Conservation (phyloP, 23 red algal species). For the Cyanidioschyzon merolae region DNA sequence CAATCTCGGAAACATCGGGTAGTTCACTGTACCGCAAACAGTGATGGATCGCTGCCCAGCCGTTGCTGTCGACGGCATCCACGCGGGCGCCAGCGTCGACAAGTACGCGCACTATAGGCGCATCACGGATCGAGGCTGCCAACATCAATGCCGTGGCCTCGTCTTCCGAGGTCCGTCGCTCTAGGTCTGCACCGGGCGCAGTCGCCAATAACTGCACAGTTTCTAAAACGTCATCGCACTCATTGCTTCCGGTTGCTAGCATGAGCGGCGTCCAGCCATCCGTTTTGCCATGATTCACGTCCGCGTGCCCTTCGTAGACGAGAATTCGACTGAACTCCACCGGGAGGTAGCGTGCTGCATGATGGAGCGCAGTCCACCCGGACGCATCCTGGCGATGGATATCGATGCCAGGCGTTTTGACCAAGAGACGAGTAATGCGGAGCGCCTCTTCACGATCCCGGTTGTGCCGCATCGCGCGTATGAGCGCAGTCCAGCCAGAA, state of each 20-base stretch:
- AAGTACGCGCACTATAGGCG: background rate
- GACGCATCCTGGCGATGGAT: background rate
- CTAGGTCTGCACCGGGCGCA: background rate
- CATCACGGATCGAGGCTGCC: conserved; percentile 11
- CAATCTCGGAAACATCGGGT: background rate
- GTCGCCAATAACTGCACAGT: background rate
- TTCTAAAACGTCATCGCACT: conserved; percentile 4
- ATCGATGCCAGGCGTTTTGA: background rate
- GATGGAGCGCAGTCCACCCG: conserved; percentile 11
- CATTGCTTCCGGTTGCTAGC: conserved; percentile 2
- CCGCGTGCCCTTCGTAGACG: conserved; percentile 1
- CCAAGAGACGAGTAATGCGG: background rate
- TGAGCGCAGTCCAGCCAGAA: conserved; percentile 11
- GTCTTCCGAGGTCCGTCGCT: background rate
- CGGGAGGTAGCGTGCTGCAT: conserved; percentile 5
- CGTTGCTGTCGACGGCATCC: conserved; percentile 2
- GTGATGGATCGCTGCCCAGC: conserved; percentile 14
- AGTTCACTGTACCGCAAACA: background rate
- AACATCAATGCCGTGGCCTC: conserved; percentile 8
- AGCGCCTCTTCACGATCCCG: conserved; percentile 3
- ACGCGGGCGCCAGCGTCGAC: background rate
- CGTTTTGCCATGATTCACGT: conserved; percentile 17
- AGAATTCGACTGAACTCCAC: background rate
- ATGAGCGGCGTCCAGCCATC: conserved; percentile 17
- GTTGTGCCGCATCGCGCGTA: conserved; percentile 12